Conservation (phyloP, 257 asterid genomes). For the Apocynum venetum region DNA sequence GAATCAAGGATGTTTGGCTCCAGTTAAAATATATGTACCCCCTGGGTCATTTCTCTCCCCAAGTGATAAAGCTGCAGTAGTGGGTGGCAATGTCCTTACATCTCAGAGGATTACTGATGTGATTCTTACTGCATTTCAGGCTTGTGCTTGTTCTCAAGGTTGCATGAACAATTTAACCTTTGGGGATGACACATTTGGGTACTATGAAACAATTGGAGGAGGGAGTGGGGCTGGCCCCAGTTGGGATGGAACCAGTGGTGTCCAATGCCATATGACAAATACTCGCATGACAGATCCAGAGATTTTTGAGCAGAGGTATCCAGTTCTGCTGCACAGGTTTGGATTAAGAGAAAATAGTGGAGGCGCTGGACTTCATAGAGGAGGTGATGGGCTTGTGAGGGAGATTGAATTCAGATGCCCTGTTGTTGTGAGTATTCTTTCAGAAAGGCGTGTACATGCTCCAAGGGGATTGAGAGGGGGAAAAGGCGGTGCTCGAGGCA, state of each 20-base stretch:
- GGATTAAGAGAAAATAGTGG: conserved; percentile 83
- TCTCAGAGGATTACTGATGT: conserved; percentile 93
- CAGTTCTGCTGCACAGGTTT: conserved; percentile 68
- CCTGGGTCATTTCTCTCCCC: conserved; percentile 90
- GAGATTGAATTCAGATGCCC: conserved; percentile 77
- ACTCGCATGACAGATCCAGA: conserved; percentile 98
- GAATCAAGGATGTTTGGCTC: conserved; percentile 93
- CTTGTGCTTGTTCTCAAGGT: conserved; percentile 96
- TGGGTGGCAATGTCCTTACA: conserved; percentile 92
- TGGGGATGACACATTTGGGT: conserved; percentile 83
- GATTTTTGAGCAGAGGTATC: conserved; percentile 94
- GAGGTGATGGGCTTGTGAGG: conserved; percentile 87
- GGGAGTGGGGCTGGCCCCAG: conserved; percentile 93
- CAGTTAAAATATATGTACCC: conserved; percentile 74
- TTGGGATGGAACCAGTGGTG: conserved; percentile 92
- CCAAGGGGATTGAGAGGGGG: conserved; percentile 92
- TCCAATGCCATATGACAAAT: conserved; percentile 98
- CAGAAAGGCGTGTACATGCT: conserved; percentile 89
- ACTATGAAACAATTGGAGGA: conserved; percentile 92
- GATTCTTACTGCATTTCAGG: conserved; percentile 82
- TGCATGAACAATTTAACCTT: conserved; percentile 95
- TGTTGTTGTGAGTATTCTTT: conserved; percentile 81
- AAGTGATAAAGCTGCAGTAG: conserved; percentile 87
- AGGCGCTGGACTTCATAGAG: conserved; percentile 68
- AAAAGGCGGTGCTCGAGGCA: conserved; percentile 71